These are phyloP conservation scores for Calocera viscosa DNA, from an alignment of 768 basidiomycete species.

Conservation along the genomic window DNA sequence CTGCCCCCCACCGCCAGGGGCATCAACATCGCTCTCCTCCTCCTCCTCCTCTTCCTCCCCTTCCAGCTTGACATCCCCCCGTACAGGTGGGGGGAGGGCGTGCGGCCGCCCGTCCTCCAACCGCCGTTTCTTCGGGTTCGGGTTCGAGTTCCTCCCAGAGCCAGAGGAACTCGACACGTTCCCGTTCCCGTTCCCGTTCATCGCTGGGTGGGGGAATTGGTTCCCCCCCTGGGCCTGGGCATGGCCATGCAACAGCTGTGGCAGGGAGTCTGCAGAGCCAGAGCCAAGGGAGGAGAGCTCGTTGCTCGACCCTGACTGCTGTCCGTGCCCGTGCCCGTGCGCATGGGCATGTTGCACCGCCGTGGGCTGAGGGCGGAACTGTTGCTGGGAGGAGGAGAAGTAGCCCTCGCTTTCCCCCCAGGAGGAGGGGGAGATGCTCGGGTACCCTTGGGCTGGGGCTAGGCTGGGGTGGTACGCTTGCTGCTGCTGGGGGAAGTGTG, in stretches of 20 bases:
- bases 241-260: too few species aligned
- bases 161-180: neutral
- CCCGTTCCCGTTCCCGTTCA: neutral
- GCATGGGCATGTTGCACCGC: constrained; percentile 11
- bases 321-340: constrained; percentile 24
- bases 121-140: neutral
- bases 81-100: too few species aligned
- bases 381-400: neutral
- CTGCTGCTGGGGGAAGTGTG: constrained; percentile 19
- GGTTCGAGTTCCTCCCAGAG: constrained; percentile 16
- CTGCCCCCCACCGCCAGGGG: neutral
- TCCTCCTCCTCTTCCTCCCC: constrained; percentile 2
- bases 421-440: constrained; percentile 8
- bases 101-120: neutral
- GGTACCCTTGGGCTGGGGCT: constrained; percentile 12
- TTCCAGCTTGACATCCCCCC: neutral
- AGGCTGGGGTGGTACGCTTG: constrained; percentile 15
- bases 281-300: neutral
- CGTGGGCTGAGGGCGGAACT: constrained; percentile 16
- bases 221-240: neutral
- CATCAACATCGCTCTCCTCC: constrained; percentile 7
- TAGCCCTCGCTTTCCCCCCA: neutral
- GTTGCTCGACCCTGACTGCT: neutral
- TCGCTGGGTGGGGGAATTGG: neutral
- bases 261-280: neutral